Evolutionary conservation across 2,329 filamentous ascomycete genomes (phyloP), one percentile per base, ranked within the genome.

Genomic region (Aureobasidium mangrovei): DNA sequence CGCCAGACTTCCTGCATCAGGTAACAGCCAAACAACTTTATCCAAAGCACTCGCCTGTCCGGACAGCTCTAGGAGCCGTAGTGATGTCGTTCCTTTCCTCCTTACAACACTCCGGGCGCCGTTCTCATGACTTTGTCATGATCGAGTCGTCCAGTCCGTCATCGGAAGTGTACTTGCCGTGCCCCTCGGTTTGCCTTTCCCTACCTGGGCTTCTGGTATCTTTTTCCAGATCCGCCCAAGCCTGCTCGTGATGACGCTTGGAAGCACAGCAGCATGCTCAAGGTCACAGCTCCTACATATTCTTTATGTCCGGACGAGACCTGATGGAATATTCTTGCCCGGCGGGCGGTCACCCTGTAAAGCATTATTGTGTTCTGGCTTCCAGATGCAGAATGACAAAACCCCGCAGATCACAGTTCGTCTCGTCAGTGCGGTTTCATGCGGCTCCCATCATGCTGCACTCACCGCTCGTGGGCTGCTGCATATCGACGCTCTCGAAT

Each of bases 361-460:
- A 18, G 18, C 41, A 49, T 12, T 6, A 41, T 33, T 41, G 46
- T 49, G 36, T 26, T 28, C 18, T 28, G 26, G 18, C 18, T 33
- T 27, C 5, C 28, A 41, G 36, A 49, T 32, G 46, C 46, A 45
- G 27, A 38, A 53, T 53, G 49, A 53, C 40, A 45, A 45, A 53
- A 2, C 40, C 41, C 41, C 28, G 49, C 49, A 53, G 49, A 53
- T 53, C 49, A 45, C 33, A 33, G 49, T 53, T 53, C 49, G 49
- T 45, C 40, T 53, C 12, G 32, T 26, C 28, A 8, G 8, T 39
- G 33, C 41, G 41, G 27, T 27, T 39, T 27, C 33, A 39, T 53
- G 49, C 49, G 41, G 41, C 33, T 39, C 49, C 10, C 41, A 28
- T 53, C 33, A 29, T 41, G 32, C 40, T 32, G 41, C 27, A 41